phyloP scores from a whole-genome alignment of 2,329 filamentous ascomycete genomes.

The Elsinoe arachidis region DNA sequence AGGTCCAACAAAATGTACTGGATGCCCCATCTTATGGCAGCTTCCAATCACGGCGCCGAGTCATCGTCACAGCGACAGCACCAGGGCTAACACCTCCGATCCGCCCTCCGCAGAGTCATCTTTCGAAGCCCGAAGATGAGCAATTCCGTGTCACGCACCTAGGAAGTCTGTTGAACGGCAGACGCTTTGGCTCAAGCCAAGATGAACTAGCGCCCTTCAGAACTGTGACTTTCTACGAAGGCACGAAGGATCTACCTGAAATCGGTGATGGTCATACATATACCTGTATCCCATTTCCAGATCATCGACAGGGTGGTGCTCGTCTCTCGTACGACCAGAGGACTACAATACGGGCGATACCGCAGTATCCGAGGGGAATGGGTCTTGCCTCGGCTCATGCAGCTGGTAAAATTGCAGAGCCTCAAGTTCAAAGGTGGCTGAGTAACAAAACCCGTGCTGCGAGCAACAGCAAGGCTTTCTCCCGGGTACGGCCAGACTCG shows the following conservation, averaged over 20 bases:
- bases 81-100: conserved; percentile 52
- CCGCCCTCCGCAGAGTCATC: conserved; percentile 54
- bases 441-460: conserved; percentile 9
- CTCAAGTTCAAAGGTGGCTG: neutral
- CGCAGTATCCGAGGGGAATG: conserved; percentile 40
- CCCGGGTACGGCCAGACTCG: conserved; percentile 42
- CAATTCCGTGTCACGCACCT: conserved; percentile 32
- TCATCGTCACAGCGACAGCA: conserved; percentile 65
- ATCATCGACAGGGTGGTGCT: conserved; percentile 47
- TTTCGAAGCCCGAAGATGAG: conserved; percentile 30
- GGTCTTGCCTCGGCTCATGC: conserved; percentile 21
- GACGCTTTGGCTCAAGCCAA: conserved; percentile 49
- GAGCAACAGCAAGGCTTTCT: conserved; percentile 34
- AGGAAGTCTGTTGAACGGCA: conserved; percentile 52
- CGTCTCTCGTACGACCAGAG: conserved; percentile 25
- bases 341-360: conserved; percentile 49
- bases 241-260: conserved; percentile 51
- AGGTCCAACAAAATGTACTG: conserved; percentile 57
- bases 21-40: conserved; percentile 63
- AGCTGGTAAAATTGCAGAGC: conserved; percentile 13
- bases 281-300: conserved; percentile 56
- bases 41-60: conserved; percentile 54
- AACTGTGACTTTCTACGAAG: conserved; percentile 46
- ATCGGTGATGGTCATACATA: conserved; percentile 55
- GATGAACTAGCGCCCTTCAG: conserved; percentile 51